phyloP scores from a whole-genome alignment of 352 stramenopile genomes.

The Phytophthora sp. region DNA sequence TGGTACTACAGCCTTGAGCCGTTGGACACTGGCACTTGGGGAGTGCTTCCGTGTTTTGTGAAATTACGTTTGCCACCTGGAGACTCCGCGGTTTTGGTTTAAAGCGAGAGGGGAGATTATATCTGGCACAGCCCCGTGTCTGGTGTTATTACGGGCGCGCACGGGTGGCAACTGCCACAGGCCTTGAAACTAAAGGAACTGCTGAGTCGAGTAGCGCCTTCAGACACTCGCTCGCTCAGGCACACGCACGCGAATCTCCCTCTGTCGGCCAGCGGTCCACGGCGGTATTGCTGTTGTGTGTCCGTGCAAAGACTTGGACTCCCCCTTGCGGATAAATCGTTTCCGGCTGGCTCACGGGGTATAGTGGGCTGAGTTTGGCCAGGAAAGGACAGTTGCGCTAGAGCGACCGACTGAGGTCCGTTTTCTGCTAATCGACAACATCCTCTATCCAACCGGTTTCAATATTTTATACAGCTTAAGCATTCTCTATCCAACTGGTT shows the following conservation, averaged over 20 bases:
- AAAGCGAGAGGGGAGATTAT: constrained; percentile 4
- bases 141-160: background rate
- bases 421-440: constrained; percentile 10
- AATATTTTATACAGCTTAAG: too few relatives aligned
- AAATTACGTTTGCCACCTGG: background rate
- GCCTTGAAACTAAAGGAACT: background rate
- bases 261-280: constrained; percentile 23
- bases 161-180: background rate
- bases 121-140: background rate
- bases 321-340: constrained; percentile 15
- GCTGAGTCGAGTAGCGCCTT: constrained; percentile 10
- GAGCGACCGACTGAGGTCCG: constrained; percentile 1
- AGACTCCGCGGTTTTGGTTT: constrained; percentile 19
- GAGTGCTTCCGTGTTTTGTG: constrained; percentile 3
- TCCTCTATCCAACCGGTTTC: too few relatives aligned
- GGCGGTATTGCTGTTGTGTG: constrained; percentile 35
- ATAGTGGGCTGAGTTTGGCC: constrained; percentile 21
- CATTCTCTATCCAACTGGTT: too few relatives aligned
- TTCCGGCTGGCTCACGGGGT: constrained; percentile 8
- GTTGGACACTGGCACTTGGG: background rate
- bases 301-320: constrained; percentile 27
- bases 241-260: constrained; percentile 9
- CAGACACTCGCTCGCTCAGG: too few relatives aligned
- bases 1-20: constrained; percentile 12
- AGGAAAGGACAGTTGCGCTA: background rate